Base-by-base conservation (phyloP, 2,329 filamentous ascomycete species). In the Colletotrichum salicis region DNA sequence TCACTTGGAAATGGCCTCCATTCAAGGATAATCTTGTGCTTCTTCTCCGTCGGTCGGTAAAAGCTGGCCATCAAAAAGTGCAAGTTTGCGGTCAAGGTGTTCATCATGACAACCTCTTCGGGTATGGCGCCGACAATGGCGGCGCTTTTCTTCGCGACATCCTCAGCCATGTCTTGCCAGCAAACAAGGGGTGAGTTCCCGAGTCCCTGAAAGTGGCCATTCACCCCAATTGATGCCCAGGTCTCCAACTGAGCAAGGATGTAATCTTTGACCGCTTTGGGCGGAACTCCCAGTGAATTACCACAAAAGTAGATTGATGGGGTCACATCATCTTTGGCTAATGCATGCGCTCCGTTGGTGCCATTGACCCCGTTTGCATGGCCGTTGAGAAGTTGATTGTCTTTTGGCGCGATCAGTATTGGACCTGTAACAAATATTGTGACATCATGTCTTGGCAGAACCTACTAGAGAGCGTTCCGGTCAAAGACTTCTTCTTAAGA, bases 1-100 rank as follows among this genome's bases (percentile, higher is more conserved):
- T 97, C 95, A 80, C 93, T 95, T 0, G 95, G 95, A 76, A 97
- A 97, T 0, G 95, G 94, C 78, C 95, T 95, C 81, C 93, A 94
- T 81, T 97, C 94, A n/a, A 96, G 86, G 64, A 97, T 92, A 74
- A 97, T 92, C 84, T 96, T 96, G 83, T 92, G 92, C 51, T 85
- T 81, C 75, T 82, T 82, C 82, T 86, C 78, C 0, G 87, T 92
- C 0, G 94, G 94, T 64, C 84, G 86, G 83, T 96, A 97, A 83
- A 97, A 97, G 81, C 92, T 94, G 8, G 93, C 91, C 91, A 97
- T 91, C 77, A 96, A 84, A 19, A 97, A 81, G 80, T 97, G 94
- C 71, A 97, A 80, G 80, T 97, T 97, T 27, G 88, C 90, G 2
- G 94, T 97, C 77, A 97, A 82, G 0, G 93, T 95, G 79, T 95